Base-by-base conservation (phyloP, 2,329 filamentous ascomycete species). In the Paecilomyces sp. region DNA sequence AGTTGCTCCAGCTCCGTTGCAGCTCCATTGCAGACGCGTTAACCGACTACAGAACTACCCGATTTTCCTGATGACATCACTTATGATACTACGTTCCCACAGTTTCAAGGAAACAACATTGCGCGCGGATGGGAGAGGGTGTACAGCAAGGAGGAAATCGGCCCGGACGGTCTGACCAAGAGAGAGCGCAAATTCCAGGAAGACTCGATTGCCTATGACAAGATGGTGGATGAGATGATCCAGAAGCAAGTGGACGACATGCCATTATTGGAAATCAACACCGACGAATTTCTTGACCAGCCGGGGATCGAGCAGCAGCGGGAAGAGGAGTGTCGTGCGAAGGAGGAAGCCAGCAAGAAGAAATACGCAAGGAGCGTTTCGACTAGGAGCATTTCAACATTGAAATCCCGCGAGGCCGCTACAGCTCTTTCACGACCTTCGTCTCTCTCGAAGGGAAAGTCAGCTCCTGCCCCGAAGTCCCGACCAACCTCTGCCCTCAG, bases 151-250 rank as follows among this genome's bases (percentile, higher is more conserved):
- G 79, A 82, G 55, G 77, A 80, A 50, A 68, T 77, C 24, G 78
- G 78, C 22, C 67, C 68, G n/a, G 76, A 87, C 80, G 70, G 88
- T 79, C 59, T 90, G 81, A 76, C 87, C 80, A 73, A 84, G 84
- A 70, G 83, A 79, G n/a, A 80, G 87, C 61, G 89, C 86, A 85
- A 88, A 57, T 82, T 89, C 62, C 88, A 89, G 28, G 79, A 88
- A 62, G 83, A 86, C 12, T 80, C 80, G 3, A 77, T 81, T 18
- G 86, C 90, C 54, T 84, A 82, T 61, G 81, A 88, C 65, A 78
- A 86, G 60, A 79, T 86, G 64, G 81, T 86, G 2, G 87, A 92
- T 62, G 83, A 87, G 56, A 82, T 84, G 62, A 88, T 92, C 61
- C 80, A 86, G 67, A 84, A 83, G 65, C 84, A 89, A 62, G 81